Percentiles rank a stretch among this genome's conserved stretches.
These are phyloP conservation scores for Medicago lupulina DNA, from an alignment of 306 rosid genomes.

Conservation along the genomic window DNA sequence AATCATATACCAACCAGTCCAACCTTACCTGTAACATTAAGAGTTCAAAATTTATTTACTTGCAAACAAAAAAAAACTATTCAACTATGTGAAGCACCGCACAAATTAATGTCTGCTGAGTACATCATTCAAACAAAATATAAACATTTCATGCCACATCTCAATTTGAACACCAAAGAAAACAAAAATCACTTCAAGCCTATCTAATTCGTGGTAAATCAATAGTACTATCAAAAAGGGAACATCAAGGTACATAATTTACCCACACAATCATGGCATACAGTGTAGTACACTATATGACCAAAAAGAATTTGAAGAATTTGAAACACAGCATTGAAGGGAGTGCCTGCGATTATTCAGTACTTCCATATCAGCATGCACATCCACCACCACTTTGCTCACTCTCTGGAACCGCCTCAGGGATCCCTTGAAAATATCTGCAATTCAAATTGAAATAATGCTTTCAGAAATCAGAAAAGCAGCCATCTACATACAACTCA, in stretches of 20 bases:
- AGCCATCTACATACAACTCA: conserved; percentile 8
- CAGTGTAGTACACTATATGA: conserved; percentile 46
- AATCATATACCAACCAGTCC: not conserved
- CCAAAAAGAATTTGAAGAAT: conserved; percentile 54
- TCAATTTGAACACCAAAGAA: conserved; percentile 18
- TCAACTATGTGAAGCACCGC: not conserved
- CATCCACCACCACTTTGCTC: conserved; percentile 94
- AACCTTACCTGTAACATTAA: not conserved
- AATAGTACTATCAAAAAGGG: conserved; percentile 38
- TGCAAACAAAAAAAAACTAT: not conserved
- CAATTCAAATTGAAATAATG: conserved; percentile 37
- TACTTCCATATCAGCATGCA: conserved; percentile 68
- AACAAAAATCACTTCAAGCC: conserved; percentile 5
- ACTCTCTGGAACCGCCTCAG: conserved; percentile 75
- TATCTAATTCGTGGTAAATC: conserved; percentile 30
- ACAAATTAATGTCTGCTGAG: conserved; percentile 3
- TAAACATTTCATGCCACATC: conserved; percentile 16
- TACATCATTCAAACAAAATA: conserved; percentile 24
- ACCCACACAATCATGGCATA: conserved; percentile 46
- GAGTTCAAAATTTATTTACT: not conserved
- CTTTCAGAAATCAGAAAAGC: conserved; percentile 18
- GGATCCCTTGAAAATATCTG: conserved; percentile 95
- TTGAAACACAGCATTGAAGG: conserved; percentile 32
- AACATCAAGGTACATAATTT: conserved; percentile 40
- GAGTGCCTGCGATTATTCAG: conserved; percentile 35